phyloP scores from a whole-genome alignment of 1,139 yeast genomes.

The Kazachstania sp. region DNA sequence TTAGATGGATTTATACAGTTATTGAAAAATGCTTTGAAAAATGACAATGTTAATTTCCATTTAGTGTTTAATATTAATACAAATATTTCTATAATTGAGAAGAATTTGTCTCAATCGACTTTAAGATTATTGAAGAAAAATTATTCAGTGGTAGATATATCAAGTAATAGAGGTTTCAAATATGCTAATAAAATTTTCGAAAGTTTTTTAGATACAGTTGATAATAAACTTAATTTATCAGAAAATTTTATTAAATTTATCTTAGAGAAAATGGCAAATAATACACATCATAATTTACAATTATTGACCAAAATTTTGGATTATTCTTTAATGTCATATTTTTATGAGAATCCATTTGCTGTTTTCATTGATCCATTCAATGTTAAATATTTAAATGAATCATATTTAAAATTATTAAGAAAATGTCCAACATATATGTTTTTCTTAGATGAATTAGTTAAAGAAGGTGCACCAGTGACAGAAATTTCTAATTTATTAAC shows the following conservation, averaged over 20 bases:
- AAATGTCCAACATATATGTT: conserved; percentile 42
- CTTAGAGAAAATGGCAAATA: conserved; percentile 28
- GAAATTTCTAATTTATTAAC: conserved; percentile 23
- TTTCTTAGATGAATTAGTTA: conserved; percentile 32
- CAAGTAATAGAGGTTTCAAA: conserved; percentile 29
- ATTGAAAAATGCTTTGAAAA: conserved; percentile 22
- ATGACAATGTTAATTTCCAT: conserved; percentile 23
- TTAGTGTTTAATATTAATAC: conserved; percentile 29
- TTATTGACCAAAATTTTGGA: conserved; percentile 46
- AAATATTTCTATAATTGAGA: conserved; percentile 28
- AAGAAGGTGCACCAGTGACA: conserved; percentile 21
- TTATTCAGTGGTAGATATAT: conserved; percentile 24
- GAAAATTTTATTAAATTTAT: conserved; percentile 26
- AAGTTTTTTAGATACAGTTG: conserved; percentile 29
- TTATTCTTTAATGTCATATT: conserved; percentile 60
- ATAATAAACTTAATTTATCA: conserved; percentile 29
- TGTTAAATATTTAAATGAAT: conserved; percentile 28
- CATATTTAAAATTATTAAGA: conserved; percentile 35
- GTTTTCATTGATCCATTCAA: conserved; percentile 35
- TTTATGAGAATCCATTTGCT: conserved; percentile 59
- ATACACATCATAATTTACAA: conserved; percentile 27
- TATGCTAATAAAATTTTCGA: conserved; percentile 29
- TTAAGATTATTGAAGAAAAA: conserved; percentile 25
- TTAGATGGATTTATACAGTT: conserved; percentile 26
- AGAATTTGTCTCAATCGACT: conserved; percentile 27